Evolutionary conservation across 139 green algal species (phyloP), one percentile per base, ranked within the genome.

Genomic region (Tetradesmus lagerheimii): DNA sequence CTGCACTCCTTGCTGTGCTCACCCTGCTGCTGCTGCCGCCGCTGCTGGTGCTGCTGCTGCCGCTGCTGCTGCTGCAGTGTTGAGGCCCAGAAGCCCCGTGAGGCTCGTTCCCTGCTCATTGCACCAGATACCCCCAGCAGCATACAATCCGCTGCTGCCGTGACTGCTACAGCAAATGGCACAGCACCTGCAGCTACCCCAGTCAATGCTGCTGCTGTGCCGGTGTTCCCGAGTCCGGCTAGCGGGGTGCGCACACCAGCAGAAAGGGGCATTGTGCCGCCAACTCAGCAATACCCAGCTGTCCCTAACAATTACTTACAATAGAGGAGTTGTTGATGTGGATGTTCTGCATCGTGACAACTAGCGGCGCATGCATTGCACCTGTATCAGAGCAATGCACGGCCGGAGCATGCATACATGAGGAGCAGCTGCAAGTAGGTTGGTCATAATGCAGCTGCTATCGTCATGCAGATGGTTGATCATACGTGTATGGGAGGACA

Each of bases 81-180:
- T 20, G 79, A 85, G 35, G 79, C 79, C 5, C 79, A 85, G 41
- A 85, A 85, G 79, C 79, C 79, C 5, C 27, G n/a, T 35, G 79
- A 85, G n/a, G 41, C 50, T 16, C 39, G 79, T 16, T 47, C 79
- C 50, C 50, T 85, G 2, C 41, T 85, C 16, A 62, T 35, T 12
- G 79, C 79, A 31, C 79, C 79, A 41, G 79, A 85, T 11, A 85
- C 79, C 0, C 79, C 79, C 9, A 85, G 11, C 25, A 85, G 39
- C 41, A 27, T 43, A 2, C 25, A n/a, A 25, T 53, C 77, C 29
- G 37, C 25, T 18, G 29, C 37, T 50, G 25, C 77, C 4, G 31
- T 43, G n/a, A 43, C 31, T 43, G 74, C 74, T 25, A 80, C 34
- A 80, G 5, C 74, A 34, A 34, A 14, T n/a, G 66, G 11, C 29